These are phyloP conservation scores for Parathielavia appendiculata DNA, from an alignment of 495 filamentous ascomycete species.

Conservation along the genomic window DNA sequence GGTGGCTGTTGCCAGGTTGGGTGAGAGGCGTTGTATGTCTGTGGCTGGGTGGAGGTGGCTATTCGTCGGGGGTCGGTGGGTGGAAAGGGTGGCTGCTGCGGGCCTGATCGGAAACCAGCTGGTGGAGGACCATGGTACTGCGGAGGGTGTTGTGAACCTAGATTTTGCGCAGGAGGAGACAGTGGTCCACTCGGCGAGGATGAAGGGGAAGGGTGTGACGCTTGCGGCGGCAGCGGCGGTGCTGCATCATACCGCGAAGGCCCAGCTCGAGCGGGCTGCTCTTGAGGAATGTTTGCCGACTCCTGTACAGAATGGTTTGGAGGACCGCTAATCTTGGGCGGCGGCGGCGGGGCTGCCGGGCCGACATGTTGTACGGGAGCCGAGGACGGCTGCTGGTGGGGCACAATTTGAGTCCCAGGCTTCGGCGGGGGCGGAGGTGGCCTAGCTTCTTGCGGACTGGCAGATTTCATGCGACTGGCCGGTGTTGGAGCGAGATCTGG, in stretches of 20 bases:
- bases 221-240: slow-evolving; percentile 38
- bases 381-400: slow-evolving; percentile 23
- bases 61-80: slow-evolving; percentile 28
- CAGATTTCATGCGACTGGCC: slow-evolving; percentile 9
- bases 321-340: slow-evolving; percentile 29
- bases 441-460: slow-evolving; percentile 15
- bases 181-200: slow-evolving; percentile 8
- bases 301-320: slow-evolving; percentile 26
- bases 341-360: slow-evolving; percentile 37
- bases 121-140: slow-evolving; percentile 37
- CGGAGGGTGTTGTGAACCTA: slow-evolving; percentile 7
- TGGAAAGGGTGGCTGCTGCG: slow-evolving; percentile 19
- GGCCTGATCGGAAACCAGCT: slow-evolving; percentile 25
- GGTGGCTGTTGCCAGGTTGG: slow-evolving; percentile 27
- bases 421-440: slow-evolving; percentile 46
- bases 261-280: slow-evolving; percentile 25
- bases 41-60: slow-evolving; percentile 26
- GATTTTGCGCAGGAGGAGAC: slow-evolving; percentile 10
- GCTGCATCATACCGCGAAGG: slow-evolving; percentile 42
- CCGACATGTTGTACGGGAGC: slow-evolving; percentile 14
- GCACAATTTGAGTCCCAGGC: slow-evolving; percentile 29
- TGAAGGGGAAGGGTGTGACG: slow-evolving; percentile 13
- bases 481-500: slow-evolving; percentile 28
- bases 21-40: slow-evolving; percentile 23
- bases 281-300: slow-evolving; percentile 19